Percentiles rank a stretch among this genome's conserved stretches.
Conservation (phyloP, 768 basidiomycete species). For the Ephemerocybe angulata region DNA sequence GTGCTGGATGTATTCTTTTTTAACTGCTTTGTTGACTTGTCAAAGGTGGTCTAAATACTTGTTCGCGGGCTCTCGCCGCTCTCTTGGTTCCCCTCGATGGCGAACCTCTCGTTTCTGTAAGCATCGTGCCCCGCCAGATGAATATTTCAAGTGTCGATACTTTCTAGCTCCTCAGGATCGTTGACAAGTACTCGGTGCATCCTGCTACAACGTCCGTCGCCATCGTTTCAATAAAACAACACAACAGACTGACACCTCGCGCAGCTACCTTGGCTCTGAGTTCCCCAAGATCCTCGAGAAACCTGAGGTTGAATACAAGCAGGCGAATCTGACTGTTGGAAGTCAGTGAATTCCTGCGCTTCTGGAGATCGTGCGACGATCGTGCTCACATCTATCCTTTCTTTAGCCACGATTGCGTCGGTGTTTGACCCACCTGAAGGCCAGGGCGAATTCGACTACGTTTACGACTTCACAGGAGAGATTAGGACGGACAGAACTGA, state of each 20-base stretch:
- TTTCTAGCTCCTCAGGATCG: slow-evolving; percentile 21
- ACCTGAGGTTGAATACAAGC: slow-evolving; percentile 72
- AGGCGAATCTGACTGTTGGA: slow-evolving; percentile 74
- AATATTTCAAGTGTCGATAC: neutral
- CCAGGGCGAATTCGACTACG: slow-evolving; percentile 66
- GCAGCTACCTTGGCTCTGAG: slow-evolving; percentile 73
- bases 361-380: slow-evolving; percentile 3
- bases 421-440: slow-evolving; percentile 72
- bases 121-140: slow-evolving; percentile 20
- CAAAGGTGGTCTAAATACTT: slow-evolving; percentile 78
- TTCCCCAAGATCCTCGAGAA: slow-evolving; percentile 69
- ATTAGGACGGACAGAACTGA: slow-evolving; percentile 71
- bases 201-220: slow-evolving; percentile 31
- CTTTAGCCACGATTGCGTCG: slow-evolving; percentile 60
- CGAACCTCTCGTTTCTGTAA: slow-evolving; percentile 68
- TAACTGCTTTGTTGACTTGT: slow-evolving; percentile 10
- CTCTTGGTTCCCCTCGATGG: slow-evolving; percentile 65
- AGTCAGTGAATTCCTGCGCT: slow-evolving; percentile 39
- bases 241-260: neutral
- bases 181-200: slow-evolving; percentile 32
- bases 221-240: neutral
- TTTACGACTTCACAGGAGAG: slow-evolving; percentile 86
- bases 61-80: slow-evolving; percentile 66
- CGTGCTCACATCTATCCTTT: slow-evolving; percentile 12
- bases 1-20: slow-evolving; percentile 17